These are phyloP conservation scores for Boletus rex-veris DNA, from an alignment of 768 basidiomycete species.

Conservation along the genomic window DNA sequence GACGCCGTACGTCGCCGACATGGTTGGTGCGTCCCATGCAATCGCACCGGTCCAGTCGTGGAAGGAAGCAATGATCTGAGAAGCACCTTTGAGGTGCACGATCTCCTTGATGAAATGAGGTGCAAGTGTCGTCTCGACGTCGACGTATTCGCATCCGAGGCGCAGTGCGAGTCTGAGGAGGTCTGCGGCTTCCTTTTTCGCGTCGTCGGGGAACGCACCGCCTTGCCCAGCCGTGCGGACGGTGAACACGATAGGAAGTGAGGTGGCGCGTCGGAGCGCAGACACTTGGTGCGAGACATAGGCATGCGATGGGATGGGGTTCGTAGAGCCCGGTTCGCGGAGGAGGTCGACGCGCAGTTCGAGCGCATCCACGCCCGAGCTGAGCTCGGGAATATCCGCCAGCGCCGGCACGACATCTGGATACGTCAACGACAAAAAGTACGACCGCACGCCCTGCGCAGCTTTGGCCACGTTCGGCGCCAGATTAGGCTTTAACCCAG, in stretches of 20 bases:
- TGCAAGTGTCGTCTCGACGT: conserved; percentile 81
- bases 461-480: conserved; percentile 44
- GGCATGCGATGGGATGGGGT: conserved; percentile 56
- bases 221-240: conserved; percentile 87
- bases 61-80: conserved; percentile 88
- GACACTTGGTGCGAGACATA: conserved; percentile 84
- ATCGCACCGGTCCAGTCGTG: conserved; percentile 90
- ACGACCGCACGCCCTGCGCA: conserved; percentile 57
- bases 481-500: conserved; percentile 65
- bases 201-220: conserved; percentile 83
- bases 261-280: conserved; percentile 68
- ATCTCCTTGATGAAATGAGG: conserved; percentile 59
- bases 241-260: conserved; percentile 89
- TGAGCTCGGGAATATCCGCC: conserved; percentile 64
- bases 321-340: conserved; percentile 45
- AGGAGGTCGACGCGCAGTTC: conserved; percentile 95
- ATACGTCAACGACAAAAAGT: conserved; percentile 91
- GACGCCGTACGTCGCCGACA: conserved; percentile 65
- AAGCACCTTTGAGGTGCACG: conserved; percentile 57
- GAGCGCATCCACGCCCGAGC: conserved; percentile 83
- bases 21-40: conserved; percentile 69
- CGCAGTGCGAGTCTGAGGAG: conserved; percentile 77
- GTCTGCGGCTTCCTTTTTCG: conserved; percentile 65
- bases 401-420: conserved; percentile 78
- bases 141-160: conserved; percentile 88